Conservation (phyloP, 164 flowering plant genomes). For the Aristolochia californica region DNA sequence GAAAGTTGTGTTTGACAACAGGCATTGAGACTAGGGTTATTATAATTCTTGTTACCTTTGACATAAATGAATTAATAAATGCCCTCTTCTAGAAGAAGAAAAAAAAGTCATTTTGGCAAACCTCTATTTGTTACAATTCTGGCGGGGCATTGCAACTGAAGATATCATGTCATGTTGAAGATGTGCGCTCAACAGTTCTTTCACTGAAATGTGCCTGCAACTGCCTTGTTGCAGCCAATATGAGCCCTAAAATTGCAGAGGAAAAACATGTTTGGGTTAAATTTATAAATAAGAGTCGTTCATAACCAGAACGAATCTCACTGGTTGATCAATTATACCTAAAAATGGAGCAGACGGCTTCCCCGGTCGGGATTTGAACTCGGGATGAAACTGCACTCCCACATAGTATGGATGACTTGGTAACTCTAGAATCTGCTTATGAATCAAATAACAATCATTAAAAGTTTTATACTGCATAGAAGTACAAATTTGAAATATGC, state of each 20-base stretch:
- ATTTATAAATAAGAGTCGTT: not conserved
- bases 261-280: conserved; percentile 2
- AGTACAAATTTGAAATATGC: not conserved
- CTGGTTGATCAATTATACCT: conserved; percentile 38
- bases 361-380: conserved; percentile 91
- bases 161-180: too few species aligned
- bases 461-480: not conserved
- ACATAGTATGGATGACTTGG: conserved; percentile 78
- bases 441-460: conserved; percentile 2
- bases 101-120: too few species aligned
- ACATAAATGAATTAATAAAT: too few species aligned
- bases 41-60: too few species aligned
- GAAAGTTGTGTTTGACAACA: too few species aligned
- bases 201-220: conserved; percentile 36
- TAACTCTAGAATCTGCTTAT: conserved; percentile 72
- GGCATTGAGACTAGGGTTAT: too few species aligned
- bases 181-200: conserved; percentile 3
- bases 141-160: too few species aligned
- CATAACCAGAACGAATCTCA: not conserved
- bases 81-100: too few species aligned
- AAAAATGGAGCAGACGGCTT: conserved; percentile 73
- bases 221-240: conserved; percentile 65
- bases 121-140: too few species aligned
- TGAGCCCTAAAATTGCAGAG: conserved; percentile 42
- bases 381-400: conserved; percentile 98